Evolutionary conservation across 768 basidiomycete genomes (phyloP).

Genomic region (Dentipellis fragilis): DNA sequence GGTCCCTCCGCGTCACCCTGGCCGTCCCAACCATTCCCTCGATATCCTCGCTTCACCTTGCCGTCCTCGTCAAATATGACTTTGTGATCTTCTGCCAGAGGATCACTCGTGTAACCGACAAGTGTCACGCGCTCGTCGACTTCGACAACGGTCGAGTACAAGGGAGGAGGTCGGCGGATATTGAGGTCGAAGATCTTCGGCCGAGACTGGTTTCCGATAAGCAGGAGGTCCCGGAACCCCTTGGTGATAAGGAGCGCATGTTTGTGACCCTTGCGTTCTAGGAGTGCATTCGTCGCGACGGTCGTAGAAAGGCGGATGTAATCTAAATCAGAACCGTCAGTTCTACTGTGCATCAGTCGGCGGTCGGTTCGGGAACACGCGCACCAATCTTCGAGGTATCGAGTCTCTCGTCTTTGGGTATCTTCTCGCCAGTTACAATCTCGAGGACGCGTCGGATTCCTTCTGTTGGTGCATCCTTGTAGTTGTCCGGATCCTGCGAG

Average conservation of each 20-base stretch:
- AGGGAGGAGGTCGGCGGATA: constrained; percentile 64
- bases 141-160: constrained; percentile 71
- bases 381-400: constrained; percentile 75
- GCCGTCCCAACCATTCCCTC: constrained; percentile 72
- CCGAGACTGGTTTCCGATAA: constrained; percentile 91
- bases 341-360: not conserved
- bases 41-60: constrained; percentile 53
- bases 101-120: constrained; percentile 89
- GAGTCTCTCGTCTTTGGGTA: constrained; percentile 56
- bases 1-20: constrained; percentile 64
- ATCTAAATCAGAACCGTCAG: constrained; percentile 34
- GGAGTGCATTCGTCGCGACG: constrained; percentile 90
- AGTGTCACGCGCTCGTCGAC: constrained; percentile 91
- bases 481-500: constrained; percentile 82
- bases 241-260: constrained; percentile 87
- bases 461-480: constrained; percentile 89
- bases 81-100: constrained; percentile 63
- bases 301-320: constrained; percentile 91
- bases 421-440: constrained; percentile 54
- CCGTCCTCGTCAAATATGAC: constrained; percentile 71
- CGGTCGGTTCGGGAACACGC: constrained; percentile 8
- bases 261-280: constrained; percentile 89
- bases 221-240: constrained; percentile 84
- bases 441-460: constrained; percentile 85
- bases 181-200: constrained; percentile 93